Conservation (phyloP, 2,329 filamentous ascomycete species). For the Magnaporthales sp. region DNA sequence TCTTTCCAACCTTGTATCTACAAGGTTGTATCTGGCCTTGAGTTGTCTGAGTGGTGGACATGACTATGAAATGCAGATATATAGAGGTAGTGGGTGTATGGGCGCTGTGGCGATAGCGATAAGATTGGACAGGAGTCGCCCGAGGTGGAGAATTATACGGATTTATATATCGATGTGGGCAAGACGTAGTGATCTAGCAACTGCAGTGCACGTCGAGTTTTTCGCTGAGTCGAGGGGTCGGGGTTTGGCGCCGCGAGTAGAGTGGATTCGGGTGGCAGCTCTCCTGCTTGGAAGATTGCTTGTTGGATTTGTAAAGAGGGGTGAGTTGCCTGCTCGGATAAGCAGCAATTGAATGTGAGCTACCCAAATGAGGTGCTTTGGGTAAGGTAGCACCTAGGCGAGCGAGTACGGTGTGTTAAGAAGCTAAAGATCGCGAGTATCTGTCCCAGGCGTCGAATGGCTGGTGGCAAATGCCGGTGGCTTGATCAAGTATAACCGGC, state of each 20-base stretch:
- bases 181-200: neutral
- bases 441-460: neutral
- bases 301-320: neutral
- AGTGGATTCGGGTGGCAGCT: neutral
- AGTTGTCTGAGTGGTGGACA: slow-evolving; percentile 10
- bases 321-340: neutral
- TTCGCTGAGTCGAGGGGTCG: neutral
- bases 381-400: neutral
- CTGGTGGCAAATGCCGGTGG: neutral
- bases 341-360: neutral
- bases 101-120: neutral
- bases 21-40: slow-evolving; percentile 71
- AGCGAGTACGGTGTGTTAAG: neutral
- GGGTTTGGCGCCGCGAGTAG: neutral
- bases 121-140: neutral
- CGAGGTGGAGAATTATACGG: neutral
- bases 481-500: neutral
- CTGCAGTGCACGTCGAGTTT: neutral
- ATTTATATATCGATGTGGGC: neutral
- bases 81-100: neutral
- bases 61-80: neutral
- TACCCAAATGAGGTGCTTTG: neutral
- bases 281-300: neutral
- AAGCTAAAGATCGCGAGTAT: neutral
- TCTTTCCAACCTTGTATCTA: slow-evolving; percentile 98